Conservation (phyloP, 805 yeast genomes). For the Kazachstania psychrophila region DNA sequence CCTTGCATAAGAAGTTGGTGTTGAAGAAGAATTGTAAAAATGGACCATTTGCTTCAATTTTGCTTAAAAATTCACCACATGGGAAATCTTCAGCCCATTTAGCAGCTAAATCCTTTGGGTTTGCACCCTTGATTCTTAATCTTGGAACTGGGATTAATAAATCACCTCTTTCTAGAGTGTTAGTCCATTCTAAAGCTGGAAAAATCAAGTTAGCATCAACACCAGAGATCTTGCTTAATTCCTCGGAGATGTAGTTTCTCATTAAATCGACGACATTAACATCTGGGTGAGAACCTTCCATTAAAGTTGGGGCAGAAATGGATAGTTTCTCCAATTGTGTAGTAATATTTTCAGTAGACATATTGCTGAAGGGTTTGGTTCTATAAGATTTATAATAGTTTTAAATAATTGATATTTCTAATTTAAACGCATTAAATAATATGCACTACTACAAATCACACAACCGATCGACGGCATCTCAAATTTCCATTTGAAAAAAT, state of each 20-base stretch:
- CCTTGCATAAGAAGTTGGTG: slow-evolving; percentile 52
- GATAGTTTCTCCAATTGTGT: slow-evolving; percentile 30
- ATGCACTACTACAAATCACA: too few relatives aligned
- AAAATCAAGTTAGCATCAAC: slow-evolving; percentile 62
- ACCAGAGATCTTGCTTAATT: slow-evolving; percentile 62
- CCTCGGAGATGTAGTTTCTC: slow-evolving; percentile 81
- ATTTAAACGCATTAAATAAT: too few relatives aligned
- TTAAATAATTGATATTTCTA: too few relatives aligned
- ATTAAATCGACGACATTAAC: slow-evolving; percentile 77
- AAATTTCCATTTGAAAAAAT: too few relatives aligned
- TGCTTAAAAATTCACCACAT: slow-evolving; percentile 54
- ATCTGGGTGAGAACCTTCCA: slow-evolving; percentile 61
- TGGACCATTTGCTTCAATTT: slow-evolving; percentile 77
- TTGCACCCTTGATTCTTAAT: slow-evolving; percentile 71
- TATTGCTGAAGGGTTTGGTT: too few relatives aligned
- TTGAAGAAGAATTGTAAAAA: slow-evolving; percentile 84
- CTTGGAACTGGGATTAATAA: slow-evolving; percentile 88
- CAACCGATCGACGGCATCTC: too few relatives aligned
- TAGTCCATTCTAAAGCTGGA: slow-evolving; percentile 83
- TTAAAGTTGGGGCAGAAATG: slow-evolving; percentile 34
- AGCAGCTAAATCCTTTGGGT: slow-evolving; percentile 62
- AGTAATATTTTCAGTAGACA: slow-evolving; percentile 17
- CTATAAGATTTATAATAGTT: too few relatives aligned
- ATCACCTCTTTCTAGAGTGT: slow-evolving; percentile 84
- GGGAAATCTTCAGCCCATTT: slow-evolving; percentile 78